Percentiles rank a stretch among this genome's conserved stretches.
Evolutionary conservation across 1,284 basidiomycete species (phyloP).

Genomic region (Ustilago trichophora): DNA sequence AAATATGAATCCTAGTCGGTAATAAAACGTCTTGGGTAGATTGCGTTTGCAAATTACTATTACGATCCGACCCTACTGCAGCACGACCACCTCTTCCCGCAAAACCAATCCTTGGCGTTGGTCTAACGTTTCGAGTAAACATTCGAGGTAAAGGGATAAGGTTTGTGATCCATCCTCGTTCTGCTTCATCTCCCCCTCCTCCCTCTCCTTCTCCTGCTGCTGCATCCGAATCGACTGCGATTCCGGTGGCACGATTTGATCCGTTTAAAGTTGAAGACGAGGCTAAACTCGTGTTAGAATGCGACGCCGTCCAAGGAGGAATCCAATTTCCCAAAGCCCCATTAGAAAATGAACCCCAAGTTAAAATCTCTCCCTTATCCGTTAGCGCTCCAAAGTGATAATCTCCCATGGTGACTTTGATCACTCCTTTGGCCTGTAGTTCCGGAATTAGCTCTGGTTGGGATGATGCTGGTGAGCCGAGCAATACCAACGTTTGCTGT

Average conservation of each 20-base stretch:
- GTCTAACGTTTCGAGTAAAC: no score
- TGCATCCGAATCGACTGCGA: no score
- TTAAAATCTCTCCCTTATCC: conserved; percentile 76
- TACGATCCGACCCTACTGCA: no score
- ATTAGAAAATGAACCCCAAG: conserved; percentile 81
- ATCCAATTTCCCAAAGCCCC: conserved; percentile 83
- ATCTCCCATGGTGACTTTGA: conserved; percentile 86
- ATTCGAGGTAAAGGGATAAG: no score
- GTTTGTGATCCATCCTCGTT: no score
- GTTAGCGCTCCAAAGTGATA: conserved; percentile 88
- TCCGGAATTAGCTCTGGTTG: conserved; percentile 74
- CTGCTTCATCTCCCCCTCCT: no score
- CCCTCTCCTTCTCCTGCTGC: no score
- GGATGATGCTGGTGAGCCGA: conserved; percentile 56
- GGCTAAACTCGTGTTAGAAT: no score
- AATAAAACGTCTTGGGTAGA: not conserved
- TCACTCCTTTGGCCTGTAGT: conserved; percentile 78
- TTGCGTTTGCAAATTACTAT: no score
- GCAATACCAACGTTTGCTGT: conserved; percentile 37
- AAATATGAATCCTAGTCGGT: not conserved
- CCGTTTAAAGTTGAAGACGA: no score
- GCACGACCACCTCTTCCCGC: conserved; percentile 7
- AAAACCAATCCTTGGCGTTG: conserved; percentile 19
- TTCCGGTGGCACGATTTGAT: no score
- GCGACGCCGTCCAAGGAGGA: not conserved